These are phyloP conservation scores for Phytophthora podocarpi DNA, from an alignment of 352 stramenopile genomes.

Conservation along the genomic window DNA sequence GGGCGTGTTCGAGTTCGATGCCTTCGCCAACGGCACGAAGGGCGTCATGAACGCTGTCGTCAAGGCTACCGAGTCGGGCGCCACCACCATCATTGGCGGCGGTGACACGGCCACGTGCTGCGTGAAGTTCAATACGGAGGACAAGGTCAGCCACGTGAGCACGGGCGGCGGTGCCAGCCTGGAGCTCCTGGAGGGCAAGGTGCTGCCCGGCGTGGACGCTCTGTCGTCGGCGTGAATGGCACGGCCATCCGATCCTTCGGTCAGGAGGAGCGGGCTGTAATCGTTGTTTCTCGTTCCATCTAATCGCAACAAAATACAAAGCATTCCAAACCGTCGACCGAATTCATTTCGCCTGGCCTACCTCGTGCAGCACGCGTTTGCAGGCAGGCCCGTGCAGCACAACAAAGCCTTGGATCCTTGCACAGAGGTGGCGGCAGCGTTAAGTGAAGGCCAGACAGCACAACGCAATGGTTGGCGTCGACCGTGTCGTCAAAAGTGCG, in stretches of 20 bases:
- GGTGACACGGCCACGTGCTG: slow-evolving; percentile 95
- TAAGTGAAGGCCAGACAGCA: slow-evolving; percentile 6
- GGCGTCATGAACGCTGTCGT: slow-evolving; percentile 96
- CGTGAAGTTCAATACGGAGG: slow-evolving; percentile 88
- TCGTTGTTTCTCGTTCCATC: slow-evolving; percentile 27
- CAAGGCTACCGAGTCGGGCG: slow-evolving; percentile 92
- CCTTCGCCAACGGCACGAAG: slow-evolving; percentile 96
- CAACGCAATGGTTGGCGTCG: neutral
- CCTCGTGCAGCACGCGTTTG: neutral
- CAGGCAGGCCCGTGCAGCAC: too few species aligned
- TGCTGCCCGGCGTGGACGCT: slow-evolving; percentile 97
- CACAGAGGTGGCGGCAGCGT: slow-evolving; percentile 9
- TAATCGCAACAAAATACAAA: slow-evolving; percentile 32
- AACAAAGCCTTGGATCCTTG: slow-evolving; percentile 14
- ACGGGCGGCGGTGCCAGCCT: slow-evolving; percentile 96
- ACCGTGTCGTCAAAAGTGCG: neutral
- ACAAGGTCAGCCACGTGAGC: slow-evolving; percentile 91
- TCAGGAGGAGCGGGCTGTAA: slow-evolving; percentile 32
- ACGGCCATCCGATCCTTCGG: slow-evolving; percentile 20
- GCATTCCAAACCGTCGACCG: slow-evolving; percentile 12
- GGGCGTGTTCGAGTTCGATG: slow-evolving; percentile 99
- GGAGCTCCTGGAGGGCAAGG: slow-evolving; percentile 98
- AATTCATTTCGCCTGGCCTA: too few species aligned
- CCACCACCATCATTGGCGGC: slow-evolving; percentile 98
- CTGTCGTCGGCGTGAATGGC: slow-evolving; percentile 77